Base-by-base conservation (phyloP, 306 rosid genomes). In the Trifolium pratense region DNA sequence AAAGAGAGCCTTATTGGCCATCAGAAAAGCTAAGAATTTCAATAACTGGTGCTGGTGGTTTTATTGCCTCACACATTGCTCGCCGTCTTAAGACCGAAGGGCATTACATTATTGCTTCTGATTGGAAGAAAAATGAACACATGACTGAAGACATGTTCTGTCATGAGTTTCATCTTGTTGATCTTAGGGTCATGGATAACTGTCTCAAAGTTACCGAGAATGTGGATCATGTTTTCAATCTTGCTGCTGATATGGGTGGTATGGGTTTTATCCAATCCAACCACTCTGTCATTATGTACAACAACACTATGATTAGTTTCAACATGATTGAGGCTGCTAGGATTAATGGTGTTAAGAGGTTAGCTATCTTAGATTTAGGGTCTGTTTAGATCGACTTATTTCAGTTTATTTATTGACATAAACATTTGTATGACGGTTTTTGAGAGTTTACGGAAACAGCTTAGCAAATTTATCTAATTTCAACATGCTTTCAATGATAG, bases 191-290 rank as follows among this genome's bases (percentile, higher is more conserved):
- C 60, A 94, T 94, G 99, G 99, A 94, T 56, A 94, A 91, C 78
- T 94, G 99, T 86, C 85, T 94, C 79, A 84, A 74, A 82, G 97
- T 91, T 37, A 91, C 97, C 16, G 59, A 88, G 66, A 87, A 79
- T 36, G 99, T 91, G 29, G 96, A 87, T 64, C 99, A 94, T 75
- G 96, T 94, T 80, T 94, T 94, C 83, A 94, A 94, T 78, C 95
- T 94, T 66, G 99, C 99, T 78, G 99, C 99, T 76, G 99, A 94
- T 75, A 94, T 94, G 99, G 99, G 99, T 66, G 99, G 99, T 5
- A 94, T 94, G 99, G 99, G 99, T 34, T 94, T 94, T 79, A 94
- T 94, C 79, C 99, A 94, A 79, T 94, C 99, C 75, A 94, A 94
- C 61, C 99, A 94, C 85, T 94, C 99, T 9, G 99, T 94, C 72